A percentile compares a stretch with the other conserved stretches of the same genome.
Conservation (phyloP, 1,139 yeast species). For the Geotrichum cucujoidarum region DNA sequence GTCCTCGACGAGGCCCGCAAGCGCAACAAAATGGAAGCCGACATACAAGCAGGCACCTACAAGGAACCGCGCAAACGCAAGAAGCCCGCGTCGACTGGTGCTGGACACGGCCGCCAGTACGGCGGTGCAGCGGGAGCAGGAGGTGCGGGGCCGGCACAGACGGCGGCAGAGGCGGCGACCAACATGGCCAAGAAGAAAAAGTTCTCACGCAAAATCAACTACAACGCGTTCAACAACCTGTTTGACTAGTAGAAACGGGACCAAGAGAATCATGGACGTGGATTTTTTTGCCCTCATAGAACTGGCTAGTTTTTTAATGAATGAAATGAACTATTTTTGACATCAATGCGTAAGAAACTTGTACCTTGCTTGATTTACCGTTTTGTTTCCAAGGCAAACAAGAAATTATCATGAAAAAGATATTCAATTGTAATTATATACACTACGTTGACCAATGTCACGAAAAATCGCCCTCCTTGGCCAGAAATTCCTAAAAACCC, state of each 20-base stretch:
- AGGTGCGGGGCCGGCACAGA: background rate
- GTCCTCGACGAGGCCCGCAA: conserved; percentile 81
- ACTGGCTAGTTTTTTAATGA: no score
- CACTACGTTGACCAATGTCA: no score
- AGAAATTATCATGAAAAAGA: no score
- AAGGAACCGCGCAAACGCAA: conserved; percentile 34
- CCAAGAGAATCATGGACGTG: no score
- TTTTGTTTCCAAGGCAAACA: no score
- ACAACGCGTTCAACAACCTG: conserved; percentile 13
- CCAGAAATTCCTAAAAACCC: background rate
- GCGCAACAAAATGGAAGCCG: conserved; percentile 80
- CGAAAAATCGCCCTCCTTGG: conserved; percentile 1
- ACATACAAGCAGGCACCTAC: conserved; percentile 45
- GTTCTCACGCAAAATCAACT: conserved; percentile 16
- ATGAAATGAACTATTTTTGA: no score
- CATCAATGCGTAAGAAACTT: no score
- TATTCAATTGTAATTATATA: no score
- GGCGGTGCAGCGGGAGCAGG: no score
- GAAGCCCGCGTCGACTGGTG: background rate
- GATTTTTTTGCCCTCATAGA: no score
- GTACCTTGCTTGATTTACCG: no score
- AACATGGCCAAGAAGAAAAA: conserved; percentile 14
- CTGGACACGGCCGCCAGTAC: background rate
- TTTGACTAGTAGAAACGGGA: no score
- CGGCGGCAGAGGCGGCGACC: conserved; percentile 14